phyloP scores from a whole-genome alignment of 768 basidiomycete species.

The Tricholoma hemisulphureum region DNA sequence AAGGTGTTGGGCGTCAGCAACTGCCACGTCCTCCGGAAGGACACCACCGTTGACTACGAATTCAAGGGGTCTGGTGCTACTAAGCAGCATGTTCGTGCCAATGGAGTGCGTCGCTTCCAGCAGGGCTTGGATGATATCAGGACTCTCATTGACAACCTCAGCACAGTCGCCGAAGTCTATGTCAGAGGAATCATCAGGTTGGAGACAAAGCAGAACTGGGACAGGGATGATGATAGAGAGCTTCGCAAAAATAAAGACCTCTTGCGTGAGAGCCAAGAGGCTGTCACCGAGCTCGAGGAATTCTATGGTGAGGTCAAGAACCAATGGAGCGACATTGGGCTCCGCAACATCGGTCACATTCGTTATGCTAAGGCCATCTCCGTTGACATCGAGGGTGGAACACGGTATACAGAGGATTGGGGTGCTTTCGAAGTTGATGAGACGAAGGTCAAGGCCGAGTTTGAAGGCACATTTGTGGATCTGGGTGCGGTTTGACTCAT shows the following conservation, averaged over 20 bases:
- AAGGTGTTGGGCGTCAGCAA: conserved; percentile 28
- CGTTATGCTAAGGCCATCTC: conserved; percentile 22
- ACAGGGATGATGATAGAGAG: conserved; percentile 15
- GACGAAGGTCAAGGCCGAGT: conserved; percentile 26
- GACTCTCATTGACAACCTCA: conserved; percentile 9
- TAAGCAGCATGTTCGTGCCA: conserved; percentile 16
- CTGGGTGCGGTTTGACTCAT: conserved; percentile 27
- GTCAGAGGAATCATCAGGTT: conserved; percentile 22
- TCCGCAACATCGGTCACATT: conserved; percentile 26
- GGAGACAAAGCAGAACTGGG: conserved; percentile 18
- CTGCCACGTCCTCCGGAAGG: conserved; percentile 26
- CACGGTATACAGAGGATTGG: conserved; percentile 25
- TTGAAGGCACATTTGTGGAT: conserved; percentile 29
- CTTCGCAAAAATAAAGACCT: conserved; percentile 19
- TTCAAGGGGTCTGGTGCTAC: conserved; percentile 21
- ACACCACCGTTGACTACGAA: conserved; percentile 28
- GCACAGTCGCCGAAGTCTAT: conserved; percentile 11
- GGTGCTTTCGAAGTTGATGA: conserved; percentile 25
- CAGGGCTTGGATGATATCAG: conserved; percentile 25
- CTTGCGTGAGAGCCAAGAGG: too few species aligned
- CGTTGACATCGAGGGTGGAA: conserved; percentile 18
- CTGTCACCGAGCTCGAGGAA: conserved; percentile 16
- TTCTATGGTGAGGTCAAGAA: conserved; percentile 21
- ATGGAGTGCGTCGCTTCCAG: conserved; percentile 20
- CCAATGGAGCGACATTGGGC: conserved; percentile 20